Conservation (phyloP, 352 stramenopile genomes). For the Phytophthora pini region DNA sequence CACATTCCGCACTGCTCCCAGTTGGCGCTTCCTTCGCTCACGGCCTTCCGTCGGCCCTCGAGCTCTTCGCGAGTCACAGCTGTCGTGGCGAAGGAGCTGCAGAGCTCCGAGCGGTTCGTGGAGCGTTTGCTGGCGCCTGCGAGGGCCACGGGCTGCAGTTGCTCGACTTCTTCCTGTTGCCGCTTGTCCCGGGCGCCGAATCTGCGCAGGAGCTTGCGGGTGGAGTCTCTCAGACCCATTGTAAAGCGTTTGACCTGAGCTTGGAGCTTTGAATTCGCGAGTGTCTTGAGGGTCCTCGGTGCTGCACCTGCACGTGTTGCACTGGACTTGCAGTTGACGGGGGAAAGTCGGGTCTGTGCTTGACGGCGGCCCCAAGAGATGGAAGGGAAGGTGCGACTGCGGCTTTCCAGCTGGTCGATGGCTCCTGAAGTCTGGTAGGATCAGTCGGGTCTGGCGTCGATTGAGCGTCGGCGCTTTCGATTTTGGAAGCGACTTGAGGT, state of each 20-base stretch:
- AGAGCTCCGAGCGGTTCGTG: conserved; percentile 56
- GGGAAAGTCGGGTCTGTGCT: conserved; percentile 24
- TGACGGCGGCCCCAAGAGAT: conserved; percentile 5
- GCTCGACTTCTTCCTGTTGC: conserved; percentile 54
- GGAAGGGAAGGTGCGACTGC: conserved; percentile 29
- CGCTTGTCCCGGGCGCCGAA: conserved; percentile 56
- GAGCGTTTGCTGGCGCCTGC: conserved; percentile 68
- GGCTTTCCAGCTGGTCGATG: conserved; percentile 33
- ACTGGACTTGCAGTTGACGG: conserved; percentile 19
- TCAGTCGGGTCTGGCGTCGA: conserved; percentile 3
- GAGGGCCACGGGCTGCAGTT: conserved; percentile 72
- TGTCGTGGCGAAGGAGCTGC: conserved; percentile 67
- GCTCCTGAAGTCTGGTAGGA: conserved; percentile 22
- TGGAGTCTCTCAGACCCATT: conserved; percentile 59
- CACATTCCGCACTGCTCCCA: conserved; percentile 69
- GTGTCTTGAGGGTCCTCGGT: not conserved
- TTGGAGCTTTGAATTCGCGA: conserved; percentile 5
- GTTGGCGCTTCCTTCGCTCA: conserved; percentile 51
- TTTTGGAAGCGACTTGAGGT: conserved; percentile 25
- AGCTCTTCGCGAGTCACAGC: conserved; percentile 48
- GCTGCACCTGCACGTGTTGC: conserved; percentile 7
- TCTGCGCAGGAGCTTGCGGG: conserved; percentile 56
- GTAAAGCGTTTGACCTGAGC: conserved; percentile 3
- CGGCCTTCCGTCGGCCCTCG: conserved; percentile 51
- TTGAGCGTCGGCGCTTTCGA: conserved; percentile 15